Evolutionary conservation across 176 grass and related monocot genomes (phyloP).

Genomic region (Carex scoparia): DNA sequence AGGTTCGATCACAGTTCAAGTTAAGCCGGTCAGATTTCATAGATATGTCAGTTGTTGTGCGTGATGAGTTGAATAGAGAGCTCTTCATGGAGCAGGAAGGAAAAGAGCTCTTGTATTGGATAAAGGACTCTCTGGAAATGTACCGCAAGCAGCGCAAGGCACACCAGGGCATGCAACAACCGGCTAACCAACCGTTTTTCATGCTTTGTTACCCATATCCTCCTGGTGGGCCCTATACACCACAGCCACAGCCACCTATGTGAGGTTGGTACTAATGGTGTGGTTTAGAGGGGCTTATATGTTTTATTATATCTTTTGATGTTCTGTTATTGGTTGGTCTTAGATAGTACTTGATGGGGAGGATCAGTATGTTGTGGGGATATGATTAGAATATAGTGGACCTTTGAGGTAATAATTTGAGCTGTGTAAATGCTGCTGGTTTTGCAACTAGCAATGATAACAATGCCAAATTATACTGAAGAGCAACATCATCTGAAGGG

Average conservation of each 20-base stretch:
- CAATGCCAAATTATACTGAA: no score
- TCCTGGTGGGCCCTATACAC: not conserved
- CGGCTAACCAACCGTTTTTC: not conserved
- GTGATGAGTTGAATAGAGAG: slow-evolving; percentile 16
- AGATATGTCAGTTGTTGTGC: slow-evolving; percentile 11
- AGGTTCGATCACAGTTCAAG: slow-evolving; percentile 1
- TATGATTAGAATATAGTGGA: not conserved
- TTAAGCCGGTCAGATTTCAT: slow-evolving; percentile 10
- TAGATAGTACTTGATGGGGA: not conserved
- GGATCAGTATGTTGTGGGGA: no score
- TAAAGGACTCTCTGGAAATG: not conserved
- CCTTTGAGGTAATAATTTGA: not conserved
- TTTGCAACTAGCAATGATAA: not conserved
- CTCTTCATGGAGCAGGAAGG: slow-evolving; percentile 23
- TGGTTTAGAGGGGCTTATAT: not conserved
- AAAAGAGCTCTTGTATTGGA: slow-evolving; percentile 1
- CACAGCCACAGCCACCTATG: not conserved
- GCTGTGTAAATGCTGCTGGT: not conserved
- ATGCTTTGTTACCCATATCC: slow-evolving; percentile 3
- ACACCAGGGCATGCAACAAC: not conserved
- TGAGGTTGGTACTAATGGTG: slow-evolving; percentile 4
- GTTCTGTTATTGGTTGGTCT: not conserved
- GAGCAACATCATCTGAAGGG: no score
- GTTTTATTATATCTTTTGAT: not conserved
- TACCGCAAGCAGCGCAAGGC: slow-evolving; percentile 8